Base-by-base conservation (phyloP, 208 protist genomes). In the Acanthamoeba quina region DNA sequence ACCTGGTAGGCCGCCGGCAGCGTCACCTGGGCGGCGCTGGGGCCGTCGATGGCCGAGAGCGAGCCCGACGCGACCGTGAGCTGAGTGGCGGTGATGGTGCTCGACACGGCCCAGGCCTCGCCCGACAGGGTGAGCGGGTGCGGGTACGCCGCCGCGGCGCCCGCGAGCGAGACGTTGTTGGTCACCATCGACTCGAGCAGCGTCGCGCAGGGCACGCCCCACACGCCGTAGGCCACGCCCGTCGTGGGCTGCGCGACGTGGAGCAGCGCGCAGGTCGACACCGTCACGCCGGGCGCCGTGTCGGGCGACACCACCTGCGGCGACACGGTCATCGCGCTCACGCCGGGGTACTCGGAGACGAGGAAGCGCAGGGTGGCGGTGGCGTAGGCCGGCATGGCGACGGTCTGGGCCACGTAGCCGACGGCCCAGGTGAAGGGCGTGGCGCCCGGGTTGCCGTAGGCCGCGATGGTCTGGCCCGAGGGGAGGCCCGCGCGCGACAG, bases 151-250 rank as follows among this genome's bases (percentile, higher is more conserved):
- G 19, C 62, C 29, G 29, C 54, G 41, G 15, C 21, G n/a, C 60
- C 54, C 24, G 54, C 6, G 21, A 91, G 85, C 24, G 58, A 52
- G 0, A 91, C 85, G 85, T 91, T 91, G 85, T 91, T 91, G 85
- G 54, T 91, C 47, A 56, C 60, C 58, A 54, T 76, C 7, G 31
- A 31, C 62, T 91, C 85, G 60, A 91, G 15, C 54, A 74, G 17
- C 19, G 85, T 31, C 24, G 85, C 19, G 41, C 60, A 68, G 3
- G 85, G 58, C 37, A 91, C 58, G 54, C 85, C 85, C 85, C 60
- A 91, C 41, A 91, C 34, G 60, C 13, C 24, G 47, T 91, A 91
- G 58, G 52, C 13, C 31, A 91, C 85, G 52, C 85, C 85, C 58
- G 85, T 56, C 41, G 41, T 74, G 41, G 85, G 85, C 60, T 74